A percentile compares a stretch with the other conserved stretches of the same genome.
These are phyloP conservation scores for Phlebiopsis gigantea DNA, from an alignment of 768 basidiomycete species.

Conservation along the genomic window DNA sequence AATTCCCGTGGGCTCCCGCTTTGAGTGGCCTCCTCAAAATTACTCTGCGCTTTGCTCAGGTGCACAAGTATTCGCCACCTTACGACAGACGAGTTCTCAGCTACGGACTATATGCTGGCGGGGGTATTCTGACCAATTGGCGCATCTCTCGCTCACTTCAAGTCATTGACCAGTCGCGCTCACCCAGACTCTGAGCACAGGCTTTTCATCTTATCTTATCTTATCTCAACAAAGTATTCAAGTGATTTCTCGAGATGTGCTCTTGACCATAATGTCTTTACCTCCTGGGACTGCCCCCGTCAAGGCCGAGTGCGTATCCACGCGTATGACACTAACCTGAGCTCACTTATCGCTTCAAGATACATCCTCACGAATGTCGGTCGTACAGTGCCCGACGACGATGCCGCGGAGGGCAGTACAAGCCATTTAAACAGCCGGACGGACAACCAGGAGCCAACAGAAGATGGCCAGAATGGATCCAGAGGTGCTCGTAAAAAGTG, in stretches of 20 bases:
- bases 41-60: no score
- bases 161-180: no score
- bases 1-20: neutral
- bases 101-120: no score
- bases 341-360: conserved; percentile 26
- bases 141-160: no score
- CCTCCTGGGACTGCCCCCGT: conserved; percentile 47
- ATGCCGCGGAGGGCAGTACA: conserved; percentile 59
- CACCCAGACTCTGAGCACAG: no score
- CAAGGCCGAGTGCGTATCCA: conserved; percentile 41
- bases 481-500: conserved; percentile 37
- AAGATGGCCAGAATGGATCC: conserved; percentile 27
- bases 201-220: neutral
- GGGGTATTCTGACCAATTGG: no score
- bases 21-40: neutral
- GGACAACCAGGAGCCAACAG: conserved; percentile 17
- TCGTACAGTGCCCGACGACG: conserved; percentile 41
- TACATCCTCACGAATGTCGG: conserved; percentile 28
- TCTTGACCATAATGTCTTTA: conserved; percentile 5
- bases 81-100: no score
- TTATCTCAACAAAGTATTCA: neutral
- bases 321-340: neutral
- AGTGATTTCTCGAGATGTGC: neutral
- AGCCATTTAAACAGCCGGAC: conserved; percentile 24
- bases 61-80: no score